Conservation (phyloP, 2,329 filamentous ascomycete genomes). For the Penicillium janthinellum region DNA sequence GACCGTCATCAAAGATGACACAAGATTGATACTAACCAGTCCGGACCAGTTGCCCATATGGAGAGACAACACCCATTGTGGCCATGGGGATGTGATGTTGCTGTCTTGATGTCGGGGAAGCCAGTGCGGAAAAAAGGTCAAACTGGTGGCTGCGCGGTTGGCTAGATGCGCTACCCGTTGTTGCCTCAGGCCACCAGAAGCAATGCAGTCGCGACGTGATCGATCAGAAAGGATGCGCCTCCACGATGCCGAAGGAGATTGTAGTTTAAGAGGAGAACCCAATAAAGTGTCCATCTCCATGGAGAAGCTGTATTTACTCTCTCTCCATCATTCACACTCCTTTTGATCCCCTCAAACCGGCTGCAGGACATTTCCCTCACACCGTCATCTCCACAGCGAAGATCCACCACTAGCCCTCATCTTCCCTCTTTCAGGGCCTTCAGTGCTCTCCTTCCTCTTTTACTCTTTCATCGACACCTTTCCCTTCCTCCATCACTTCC, state of each 20-base stretch:
- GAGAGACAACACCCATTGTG: conserved; percentile 41
- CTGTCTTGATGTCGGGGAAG: conserved; percentile 10
- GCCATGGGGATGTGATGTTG: conserved; percentile 36
- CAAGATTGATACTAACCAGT: conserved; percentile 33
- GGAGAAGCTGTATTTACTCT: background rate
- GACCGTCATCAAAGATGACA: background rate
- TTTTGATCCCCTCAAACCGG: background rate
- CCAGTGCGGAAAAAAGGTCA: conserved; percentile 35
- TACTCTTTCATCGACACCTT: conserved; percentile 17
- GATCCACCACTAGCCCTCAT: conserved; percentile 35
- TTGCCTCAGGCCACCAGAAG: conserved; percentile 17
- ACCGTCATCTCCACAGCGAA: conserved; percentile 33
- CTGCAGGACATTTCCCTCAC: conserved; percentile 19
- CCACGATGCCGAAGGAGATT: conserved; percentile 9
- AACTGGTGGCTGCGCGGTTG: conserved; percentile 25
- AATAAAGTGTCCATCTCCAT: background rate
- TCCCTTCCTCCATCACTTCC: conserved; percentile 19
- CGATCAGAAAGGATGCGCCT: conserved; percentile 19
- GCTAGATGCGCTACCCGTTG: conserved; percentile 24
- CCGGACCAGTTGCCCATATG: conserved; percentile 42
- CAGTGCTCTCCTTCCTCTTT: conserved; percentile 21
- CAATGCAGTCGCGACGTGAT: conserved; percentile 22
- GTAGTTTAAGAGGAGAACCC: conserved; percentile 3
- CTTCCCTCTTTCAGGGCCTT: conserved; percentile 31
- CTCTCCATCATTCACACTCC: background rate